Percentiles rank a stretch among this genome's conserved stretches.
Conservation (phyloP, 2,329 filamentous ascomycete species). For the Thermomyces lanuginosus region DNA sequence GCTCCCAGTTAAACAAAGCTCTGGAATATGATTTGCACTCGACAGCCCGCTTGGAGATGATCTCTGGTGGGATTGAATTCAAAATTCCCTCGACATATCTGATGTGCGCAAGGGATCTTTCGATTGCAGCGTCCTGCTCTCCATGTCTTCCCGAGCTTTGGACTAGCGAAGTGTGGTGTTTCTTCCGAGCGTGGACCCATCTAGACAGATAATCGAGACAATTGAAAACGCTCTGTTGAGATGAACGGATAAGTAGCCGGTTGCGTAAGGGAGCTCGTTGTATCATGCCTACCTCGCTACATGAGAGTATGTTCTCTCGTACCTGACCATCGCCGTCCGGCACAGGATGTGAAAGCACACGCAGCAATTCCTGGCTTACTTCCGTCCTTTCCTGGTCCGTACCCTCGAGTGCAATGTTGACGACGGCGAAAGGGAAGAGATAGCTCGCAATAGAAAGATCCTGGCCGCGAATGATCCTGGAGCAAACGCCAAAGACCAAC, state of each 20-base stretch:
- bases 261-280: constrained; percentile 1
- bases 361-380: constrained; percentile 56
- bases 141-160: constrained; percentile 13
- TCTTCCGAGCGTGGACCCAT: constrained; percentile 70
- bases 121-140: constrained; percentile 15
- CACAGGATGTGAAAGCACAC: constrained; percentile 53
- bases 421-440: constrained; percentile 67
- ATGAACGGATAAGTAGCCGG: constrained; percentile 4
- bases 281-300: constrained; percentile 56
- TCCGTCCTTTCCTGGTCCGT: constrained; percentile 46
- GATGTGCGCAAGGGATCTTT: constrained; percentile 28
- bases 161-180: constrained; percentile 24
- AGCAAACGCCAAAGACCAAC: constrained; percentile 65
- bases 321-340: constrained; percentile 38
- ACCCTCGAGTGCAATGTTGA: constrained; percentile 68
- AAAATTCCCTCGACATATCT: constrained; percentile 58
- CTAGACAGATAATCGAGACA: constrained; percentile 80
- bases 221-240: constrained; percentile 60
- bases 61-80: constrained; percentile 49
- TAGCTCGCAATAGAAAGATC: constrained; percentile 78
- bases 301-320: constrained; percentile 62
- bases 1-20: constrained; percentile 87
- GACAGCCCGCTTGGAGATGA: constrained; percentile 70
- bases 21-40: constrained; percentile 86
- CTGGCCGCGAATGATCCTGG: constrained; percentile 67